Base-by-base conservation (phyloP, 108 stramenopile species). In the Stephanodiscus triporus region DNA sequence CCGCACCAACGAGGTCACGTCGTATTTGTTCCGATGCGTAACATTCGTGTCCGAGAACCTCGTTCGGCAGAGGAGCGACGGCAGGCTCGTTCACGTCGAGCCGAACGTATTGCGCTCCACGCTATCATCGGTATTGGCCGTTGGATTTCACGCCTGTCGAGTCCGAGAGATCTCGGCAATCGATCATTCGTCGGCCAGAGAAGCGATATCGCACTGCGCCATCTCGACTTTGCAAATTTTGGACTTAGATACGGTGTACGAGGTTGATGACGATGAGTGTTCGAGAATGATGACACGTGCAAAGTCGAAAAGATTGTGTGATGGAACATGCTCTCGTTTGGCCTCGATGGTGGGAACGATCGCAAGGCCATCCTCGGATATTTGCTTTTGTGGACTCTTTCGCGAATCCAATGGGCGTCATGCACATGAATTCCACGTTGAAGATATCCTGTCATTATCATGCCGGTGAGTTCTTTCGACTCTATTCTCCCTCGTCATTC, bases 181-280 rank as follows among this genome's bases (percentile, higher is more conserved):
- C 13, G 36, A 26, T 3, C 17, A 61, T 50, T 22, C 36, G 26
- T 61, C 64, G 30, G 71, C 65, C 14, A 63, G 72, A 29, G 79
- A 80, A 43, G 49, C 79, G 20, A 73, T 80, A 13, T 63, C 79
- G 17, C 37, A 73, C 30, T 73, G 72, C 61, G 79, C 66, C 5
- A 53, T 80, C 47, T 24, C 72, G 23, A 57, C 51, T 73, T 50
- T 73, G 20, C 40, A 61, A 49, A 53, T 80, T 61, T 57, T 73
- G 9, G 62, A 34, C 19, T 14, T 17, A 17, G 48, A 37, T 59
- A 27, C 22, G 38, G 14, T 0, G 11, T 17, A 32, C 69, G 67
- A 68, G 19, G 5, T 62, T 53, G 66, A 53, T 38, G 72, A 63
- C 13, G 47, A 55, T 37, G 20, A 48, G 43, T 38, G 43, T 22